Evolutionary conservation across 768 basidiomycete species (phyloP).

Genomic region (Boletus reticuloceps): DNA sequence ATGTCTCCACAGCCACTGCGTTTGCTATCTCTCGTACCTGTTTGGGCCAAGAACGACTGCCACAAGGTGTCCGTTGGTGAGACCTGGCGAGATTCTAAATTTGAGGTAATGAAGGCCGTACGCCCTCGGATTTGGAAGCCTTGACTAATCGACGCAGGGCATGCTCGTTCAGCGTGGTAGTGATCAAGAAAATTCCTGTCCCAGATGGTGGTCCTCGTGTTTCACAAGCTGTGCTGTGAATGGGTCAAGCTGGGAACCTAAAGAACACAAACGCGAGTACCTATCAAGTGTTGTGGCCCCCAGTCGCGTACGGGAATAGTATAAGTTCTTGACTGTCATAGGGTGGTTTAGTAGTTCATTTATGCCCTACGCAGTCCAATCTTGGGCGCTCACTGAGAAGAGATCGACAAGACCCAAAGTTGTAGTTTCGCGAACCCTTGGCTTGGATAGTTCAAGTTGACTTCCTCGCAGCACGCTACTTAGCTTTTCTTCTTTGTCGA

Average conservation of each 20-base stretch:
- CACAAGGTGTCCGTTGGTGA: slow-evolving; percentile 14
- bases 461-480: too few relatives aligned
- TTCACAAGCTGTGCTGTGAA: background rate
- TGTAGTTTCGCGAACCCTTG: too few relatives aligned
- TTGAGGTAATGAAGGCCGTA: slow-evolving; percentile 23
- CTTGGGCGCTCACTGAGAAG: too few relatives aligned
- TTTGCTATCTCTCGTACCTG: background rate
- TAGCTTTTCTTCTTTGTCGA: too few relatives aligned
- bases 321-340: too few relatives aligned
- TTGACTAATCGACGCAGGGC: slow-evolving; percentile 1
- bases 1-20: background rate
- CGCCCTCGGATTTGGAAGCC: slow-evolving; percentile 9
- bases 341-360: too few relatives aligned
- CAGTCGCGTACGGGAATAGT: too few relatives aligned
- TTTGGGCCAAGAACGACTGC: slow-evolving; percentile 3
- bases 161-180: slow-evolving; percentile 17
- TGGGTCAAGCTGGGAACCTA: background rate
- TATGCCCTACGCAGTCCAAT: too few relatives aligned
- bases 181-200: background rate
- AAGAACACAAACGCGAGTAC: too few relatives aligned
- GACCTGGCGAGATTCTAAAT: background rate
- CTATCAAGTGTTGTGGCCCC: too few relatives aligned
- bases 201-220: background rate
- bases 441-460: too few relatives aligned
- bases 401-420: too few relatives aligned